Conservation (phyloP, 2,329 filamentous ascomycete species). For the Thielaviopsis punctulata region DNA sequence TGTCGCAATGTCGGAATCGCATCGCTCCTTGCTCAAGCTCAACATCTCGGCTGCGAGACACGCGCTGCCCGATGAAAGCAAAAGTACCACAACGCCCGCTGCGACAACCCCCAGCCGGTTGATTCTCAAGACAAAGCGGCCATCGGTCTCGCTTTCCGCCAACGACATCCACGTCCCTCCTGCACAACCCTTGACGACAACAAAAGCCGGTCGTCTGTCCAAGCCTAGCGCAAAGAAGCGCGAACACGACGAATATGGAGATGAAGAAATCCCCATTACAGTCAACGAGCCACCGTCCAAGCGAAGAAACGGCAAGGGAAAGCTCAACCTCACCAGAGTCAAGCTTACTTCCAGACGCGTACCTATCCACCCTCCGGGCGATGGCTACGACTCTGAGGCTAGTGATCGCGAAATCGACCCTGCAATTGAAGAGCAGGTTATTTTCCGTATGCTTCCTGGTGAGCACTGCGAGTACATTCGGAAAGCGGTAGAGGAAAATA, state of each 20-base stretch:
- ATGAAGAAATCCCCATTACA: slow-evolving; percentile 26
- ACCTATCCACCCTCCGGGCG: slow-evolving; percentile 55
- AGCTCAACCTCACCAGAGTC: slow-evolving; percentile 28
- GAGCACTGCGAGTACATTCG: slow-evolving; percentile 72
- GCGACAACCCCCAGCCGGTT: slow-evolving; percentile 15
- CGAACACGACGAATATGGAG: slow-evolving; percentile 35
- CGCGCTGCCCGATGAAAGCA: slow-evolving; percentile 11
- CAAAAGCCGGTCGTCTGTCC: slow-evolving; percentile 40
- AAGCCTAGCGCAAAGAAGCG: slow-evolving; percentile 49
- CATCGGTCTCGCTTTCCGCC: slow-evolving; percentile 23
- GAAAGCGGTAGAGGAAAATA: slow-evolving; percentile 57
- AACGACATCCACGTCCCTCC: slow-evolving; percentile 12
- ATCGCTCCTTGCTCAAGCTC: slow-evolving; percentile 16
- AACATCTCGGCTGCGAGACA: slow-evolving; percentile 12
- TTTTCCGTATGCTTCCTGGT: slow-evolving; percentile 76
- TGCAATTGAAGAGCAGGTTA: slow-evolving; percentile 72
- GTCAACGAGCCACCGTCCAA: slow-evolving; percentile 20
- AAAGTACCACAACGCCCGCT: slow-evolving; percentile 13
- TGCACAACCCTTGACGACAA: slow-evolving; percentile 25
- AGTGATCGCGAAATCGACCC: slow-evolving; percentile 81
- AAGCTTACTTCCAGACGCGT: slow-evolving; percentile 31
- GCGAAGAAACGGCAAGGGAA: slow-evolving; percentile 23
- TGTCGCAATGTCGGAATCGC: slow-evolving; percentile 11
- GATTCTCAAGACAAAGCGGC: slow-evolving; percentile 26
- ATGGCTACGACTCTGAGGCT: slow-evolving; percentile 92